Conservation (phyloP, 2,329 filamentous ascomycete genomes). For the Clonostachys rhizophaga region DNA sequence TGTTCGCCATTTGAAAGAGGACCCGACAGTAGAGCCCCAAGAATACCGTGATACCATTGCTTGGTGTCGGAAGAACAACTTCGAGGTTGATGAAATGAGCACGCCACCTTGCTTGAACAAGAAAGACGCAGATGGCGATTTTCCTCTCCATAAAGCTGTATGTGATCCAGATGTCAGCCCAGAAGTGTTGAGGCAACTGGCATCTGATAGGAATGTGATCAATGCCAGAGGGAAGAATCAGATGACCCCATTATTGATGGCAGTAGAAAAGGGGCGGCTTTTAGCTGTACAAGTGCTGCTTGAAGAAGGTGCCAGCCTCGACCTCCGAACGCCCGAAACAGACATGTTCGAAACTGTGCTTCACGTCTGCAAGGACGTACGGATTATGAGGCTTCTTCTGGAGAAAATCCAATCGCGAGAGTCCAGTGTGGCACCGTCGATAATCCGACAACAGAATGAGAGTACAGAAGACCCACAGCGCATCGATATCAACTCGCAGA, state of each 20-base stretch:
- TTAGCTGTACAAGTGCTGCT: background rate
- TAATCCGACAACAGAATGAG: background rate
- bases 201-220: background rate
- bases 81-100: background rate
- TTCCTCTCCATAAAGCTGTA: background rate
- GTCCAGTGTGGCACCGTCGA: no score
- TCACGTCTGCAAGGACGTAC: background rate
- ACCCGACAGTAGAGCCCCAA: background rate
- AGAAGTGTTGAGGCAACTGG: background rate
- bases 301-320: background rate
- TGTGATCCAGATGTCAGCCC: no score
- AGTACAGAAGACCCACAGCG: background rate
- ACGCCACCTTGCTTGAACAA: background rate
- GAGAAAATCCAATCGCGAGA: background rate
- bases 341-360: background rate
- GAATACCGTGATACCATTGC: background rate
- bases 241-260: background rate
- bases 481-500: background rate
- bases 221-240: background rate
- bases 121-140: background rate
- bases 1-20: background rate
- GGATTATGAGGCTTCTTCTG: background rate
- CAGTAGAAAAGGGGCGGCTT: background rate
- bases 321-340: background rate
- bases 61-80: background rate